Base-by-base conservation (phyloP, 163 green algal species). In the Prototheca cutis region DNA sequence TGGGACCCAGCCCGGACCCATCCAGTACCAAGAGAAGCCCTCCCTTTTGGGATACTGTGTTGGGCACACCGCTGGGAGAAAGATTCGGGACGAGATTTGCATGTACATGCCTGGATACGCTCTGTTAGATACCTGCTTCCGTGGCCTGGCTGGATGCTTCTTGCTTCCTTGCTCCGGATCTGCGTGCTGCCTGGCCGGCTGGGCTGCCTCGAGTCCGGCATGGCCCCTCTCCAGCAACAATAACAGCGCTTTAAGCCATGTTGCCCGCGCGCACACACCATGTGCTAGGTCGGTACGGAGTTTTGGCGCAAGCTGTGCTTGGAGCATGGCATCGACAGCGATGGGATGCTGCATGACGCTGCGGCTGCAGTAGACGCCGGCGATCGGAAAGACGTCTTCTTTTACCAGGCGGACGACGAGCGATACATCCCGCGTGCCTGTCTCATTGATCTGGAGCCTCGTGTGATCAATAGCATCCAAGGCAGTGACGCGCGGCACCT, bases 311-410 rank as follows among this genome's bases (percentile, higher is more conserved):
- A 93, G 80, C 81, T 99, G 23, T 98, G 90, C 61, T 52, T 73
- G 48, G 93, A 99, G 75, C 93, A 99, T 65, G 93, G 93, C 5
- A 99, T 99, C 65, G 85, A 80, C 66, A 96, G 95, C 48, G 89
- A 97, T 61, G 93, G 93, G 30, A 87, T 90, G 18, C 66, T 97
- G 23, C 79, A 97, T 56, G 84, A 96, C 27, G 95, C 88, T 68
- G 91, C 68, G 21, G 8, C 40, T 28, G 21, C 47, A 17, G 51
- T 21, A 13, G 58, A 83, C 58, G 70, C 67, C 27, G 78, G 81
- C 7, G 93, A 99, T 70, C 77, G 93, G 21, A 98, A 98, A 56
- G 93, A 99, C 53, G 89, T 99, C 2, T 99, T 99, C 73, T 99
- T 99, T 76, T 99, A 99, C 69, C 93, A 99, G 67, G 39, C 39